These are phyloP conservation scores for Umbelopsis ramanniana DNA, from an alignment of 192 early-diverging fungal species.

Conservation along the genomic window DNA sequence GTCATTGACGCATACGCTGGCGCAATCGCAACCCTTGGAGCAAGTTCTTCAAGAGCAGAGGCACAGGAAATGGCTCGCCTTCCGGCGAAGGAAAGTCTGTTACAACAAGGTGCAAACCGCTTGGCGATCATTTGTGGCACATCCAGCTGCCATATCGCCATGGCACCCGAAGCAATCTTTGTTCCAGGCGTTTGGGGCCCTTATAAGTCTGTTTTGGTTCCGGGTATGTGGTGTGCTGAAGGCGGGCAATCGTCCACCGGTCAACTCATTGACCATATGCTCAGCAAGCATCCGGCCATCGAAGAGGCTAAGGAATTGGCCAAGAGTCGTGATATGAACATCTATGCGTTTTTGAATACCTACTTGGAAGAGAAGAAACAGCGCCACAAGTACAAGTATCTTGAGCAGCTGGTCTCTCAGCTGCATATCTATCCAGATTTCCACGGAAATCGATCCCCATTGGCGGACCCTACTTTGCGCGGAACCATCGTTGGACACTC, in stretches of 20 bases:
- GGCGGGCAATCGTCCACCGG: constrained; percentile 80
- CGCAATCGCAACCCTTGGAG: constrained; percentile 57
- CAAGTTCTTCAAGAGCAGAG: constrained; percentile 36
- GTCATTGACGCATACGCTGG: constrained; percentile 83
- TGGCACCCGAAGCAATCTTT: constrained; percentile 54
- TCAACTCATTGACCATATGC: constrained; percentile 64
- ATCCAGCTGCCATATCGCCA: constrained; percentile 72
- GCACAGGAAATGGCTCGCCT: constrained; percentile 3
- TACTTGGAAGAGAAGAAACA: constrained; percentile 40
- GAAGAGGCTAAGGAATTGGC: constrained; percentile 36
- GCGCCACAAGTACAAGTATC: constrained; percentile 24
- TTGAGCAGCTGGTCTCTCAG: constrained; percentile 42
- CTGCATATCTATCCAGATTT: constrained; percentile 77
- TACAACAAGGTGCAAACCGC: constrained; percentile 26
- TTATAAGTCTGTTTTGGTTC: constrained; percentile 60
- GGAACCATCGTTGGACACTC: constrained; percentile 62
- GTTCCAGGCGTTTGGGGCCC: constrained; percentile 67
- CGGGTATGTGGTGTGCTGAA: constrained; percentile 62
- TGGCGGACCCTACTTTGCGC: constrained; percentile 64
- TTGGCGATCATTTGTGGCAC: constrained; percentile 76
- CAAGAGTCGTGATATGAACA: constrained; percentile 14
- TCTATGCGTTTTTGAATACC: constrained; percentile 60
- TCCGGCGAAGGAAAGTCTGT: constrained; percentile 12
- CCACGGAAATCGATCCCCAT: constrained; percentile 77
- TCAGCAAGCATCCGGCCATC: constrained; percentile 61